Percentiles rank a stretch among this genome's conserved stretches.
Evolutionary conservation across 257 asterid genomes (phyloP).

Genomic region (Plectranthus barbatus): DNA sequence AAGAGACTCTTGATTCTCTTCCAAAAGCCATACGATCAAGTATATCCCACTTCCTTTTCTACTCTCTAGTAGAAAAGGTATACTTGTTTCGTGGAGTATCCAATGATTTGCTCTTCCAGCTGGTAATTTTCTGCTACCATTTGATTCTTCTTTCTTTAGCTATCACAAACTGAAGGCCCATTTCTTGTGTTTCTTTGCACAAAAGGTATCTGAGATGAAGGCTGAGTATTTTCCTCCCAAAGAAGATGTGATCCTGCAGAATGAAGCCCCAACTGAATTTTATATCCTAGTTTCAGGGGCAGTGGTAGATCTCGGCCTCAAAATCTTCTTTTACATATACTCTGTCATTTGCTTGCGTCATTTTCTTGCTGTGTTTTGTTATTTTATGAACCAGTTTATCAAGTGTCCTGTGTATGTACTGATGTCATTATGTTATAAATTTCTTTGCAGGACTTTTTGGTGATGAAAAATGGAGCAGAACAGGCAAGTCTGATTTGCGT

Average conservation of each 20-base stretch:
- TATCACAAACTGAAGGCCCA: neutral
- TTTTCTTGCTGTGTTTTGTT: neutral
- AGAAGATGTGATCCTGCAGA: slow-evolving; percentile 60
- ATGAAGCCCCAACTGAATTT: slow-evolving; percentile 64
- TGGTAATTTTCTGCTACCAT: slow-evolving; percentile 24
- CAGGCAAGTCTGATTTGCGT: slow-evolving; percentile 43
- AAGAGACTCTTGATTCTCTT: slow-evolving; percentile 53
- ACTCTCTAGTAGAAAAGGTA: slow-evolving; percentile 48
- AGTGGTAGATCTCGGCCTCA: slow-evolving; percentile 30
- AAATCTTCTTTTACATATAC: neutral
- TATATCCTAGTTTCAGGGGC: slow-evolving; percentile 50
- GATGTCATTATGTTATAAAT: neutral
- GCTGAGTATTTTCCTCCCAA: slow-evolving; percentile 59
- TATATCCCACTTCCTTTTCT: slow-evolving; percentile 54
- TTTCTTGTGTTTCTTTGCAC: neutral
- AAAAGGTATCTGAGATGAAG: slow-evolving; percentile 62
- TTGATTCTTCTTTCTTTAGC: neutral
- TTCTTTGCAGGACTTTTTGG: slow-evolving; percentile 38
- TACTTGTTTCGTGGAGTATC: slow-evolving; percentile 58
- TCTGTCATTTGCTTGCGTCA: neutral
- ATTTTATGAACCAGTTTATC: neutral
- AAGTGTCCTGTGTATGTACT: neutral
- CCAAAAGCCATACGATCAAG: slow-evolving; percentile 61
- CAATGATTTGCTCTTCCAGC: slow-evolving; percentile 51
- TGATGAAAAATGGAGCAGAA: slow-evolving; percentile 48